Evolutionary conservation across 2,329 filamentous ascomycete species (phyloP).

Genomic region (Microcyclosporella mali): DNA sequence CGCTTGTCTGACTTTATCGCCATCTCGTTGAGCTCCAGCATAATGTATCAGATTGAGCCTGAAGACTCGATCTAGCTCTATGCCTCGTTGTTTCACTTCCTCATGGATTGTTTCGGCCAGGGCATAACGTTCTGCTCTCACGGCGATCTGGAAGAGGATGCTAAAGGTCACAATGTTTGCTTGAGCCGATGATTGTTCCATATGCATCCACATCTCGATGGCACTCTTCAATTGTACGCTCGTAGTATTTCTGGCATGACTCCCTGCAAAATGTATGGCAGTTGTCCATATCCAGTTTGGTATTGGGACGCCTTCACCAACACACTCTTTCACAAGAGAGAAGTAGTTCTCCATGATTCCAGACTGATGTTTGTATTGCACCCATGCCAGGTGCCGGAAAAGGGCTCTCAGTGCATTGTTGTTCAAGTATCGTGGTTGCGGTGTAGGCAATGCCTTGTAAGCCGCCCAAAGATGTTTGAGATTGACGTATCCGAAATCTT

Average conservation of each 20-base stretch:
- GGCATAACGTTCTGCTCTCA: constrained; percentile 75
- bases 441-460: constrained; percentile 49
- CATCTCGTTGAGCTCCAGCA: constrained; percentile 68
- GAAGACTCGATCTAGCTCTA: constrained; percentile 70
- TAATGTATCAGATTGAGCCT: constrained; percentile 78
- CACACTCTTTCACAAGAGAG: constrained; percentile 75
- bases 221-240: constrained; percentile 60
- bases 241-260: constrained; percentile 57
- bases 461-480: constrained; percentile 42
- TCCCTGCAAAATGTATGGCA: constrained; percentile 71
- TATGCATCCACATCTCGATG: constrained; percentile 76
- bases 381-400: constrained; percentile 61
- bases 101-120: constrained; percentile 78
- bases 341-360: constrained; percentile 75
- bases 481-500: constrained; percentile 14
- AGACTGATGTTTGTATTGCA: constrained; percentile 46
- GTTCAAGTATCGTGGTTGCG: constrained; percentile 48
- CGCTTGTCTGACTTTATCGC: constrained; percentile 64
- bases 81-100: constrained; percentile 67
- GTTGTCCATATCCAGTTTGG: constrained; percentile 70
- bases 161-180: constrained; percentile 83
- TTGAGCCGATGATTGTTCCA: constrained; percentile 67
- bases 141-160: constrained; percentile 81
- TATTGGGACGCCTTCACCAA: constrained; percentile 64
- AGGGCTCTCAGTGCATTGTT: constrained; percentile 54